phyloP scores from a whole-genome alignment of 2,329 filamentous ascomycete species.

The Monilinia aucupariae region DNA sequence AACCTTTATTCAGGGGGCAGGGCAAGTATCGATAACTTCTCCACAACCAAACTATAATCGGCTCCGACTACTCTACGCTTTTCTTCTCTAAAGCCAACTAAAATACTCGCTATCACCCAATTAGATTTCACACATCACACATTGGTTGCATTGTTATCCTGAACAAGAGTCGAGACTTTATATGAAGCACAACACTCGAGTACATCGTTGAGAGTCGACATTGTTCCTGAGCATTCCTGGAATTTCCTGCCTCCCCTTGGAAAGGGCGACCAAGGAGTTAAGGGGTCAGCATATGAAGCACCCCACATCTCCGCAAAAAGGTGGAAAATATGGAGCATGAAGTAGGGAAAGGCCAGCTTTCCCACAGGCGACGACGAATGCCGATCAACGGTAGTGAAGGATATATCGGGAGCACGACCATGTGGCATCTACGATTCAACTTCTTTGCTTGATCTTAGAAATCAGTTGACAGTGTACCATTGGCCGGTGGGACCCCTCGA shows the following conservation, averaged over 20 bases:
- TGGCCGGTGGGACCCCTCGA: neutral
- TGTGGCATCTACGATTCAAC: neutral
- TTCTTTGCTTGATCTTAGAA: neutral
- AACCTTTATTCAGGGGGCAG: too few relatives aligned
- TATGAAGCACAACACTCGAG: neutral
- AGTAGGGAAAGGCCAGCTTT: neutral
- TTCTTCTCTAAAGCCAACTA: neutral
- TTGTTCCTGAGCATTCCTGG: too few relatives aligned
- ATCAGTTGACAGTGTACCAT: neutral
- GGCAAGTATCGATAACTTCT: neutral
- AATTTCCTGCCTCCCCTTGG: neutral
- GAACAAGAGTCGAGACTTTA: neutral
- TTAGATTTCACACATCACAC: neutral
- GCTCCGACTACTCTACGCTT: neutral
- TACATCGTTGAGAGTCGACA: neutral
- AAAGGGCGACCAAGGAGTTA: neutral
- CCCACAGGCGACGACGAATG: neutral
- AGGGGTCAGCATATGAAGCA: neutral
- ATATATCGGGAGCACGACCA: neutral
- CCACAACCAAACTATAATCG: neutral
- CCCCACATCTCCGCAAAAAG: slow-evolving; percentile 10
- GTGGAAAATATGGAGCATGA: slow-evolving; percentile 7
- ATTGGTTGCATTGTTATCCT: neutral
- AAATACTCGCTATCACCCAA: neutral
- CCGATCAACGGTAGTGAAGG: neutral